These are phyloP conservation scores for Monilinia vaccinii-corymbosi DNA, from an alignment of 2,329 filamentous ascomycete genomes.

Conservation along the genomic window DNA sequence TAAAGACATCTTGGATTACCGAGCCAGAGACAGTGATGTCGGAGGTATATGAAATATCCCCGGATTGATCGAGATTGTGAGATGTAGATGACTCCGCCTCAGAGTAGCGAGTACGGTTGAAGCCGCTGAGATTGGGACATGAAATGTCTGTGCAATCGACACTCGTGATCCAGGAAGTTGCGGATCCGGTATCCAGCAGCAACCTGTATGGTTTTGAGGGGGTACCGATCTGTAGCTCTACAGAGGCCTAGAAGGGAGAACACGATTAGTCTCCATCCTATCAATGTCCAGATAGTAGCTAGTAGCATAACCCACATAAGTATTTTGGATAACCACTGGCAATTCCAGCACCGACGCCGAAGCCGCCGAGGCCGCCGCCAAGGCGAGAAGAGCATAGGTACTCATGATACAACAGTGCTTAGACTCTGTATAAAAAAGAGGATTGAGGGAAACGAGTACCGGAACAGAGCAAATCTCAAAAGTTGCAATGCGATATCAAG, in stretches of 20 bases:
- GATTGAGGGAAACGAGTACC: no score
- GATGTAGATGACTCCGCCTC: not conserved
- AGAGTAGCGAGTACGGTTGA: not conserved
- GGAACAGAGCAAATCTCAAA: not conserved
- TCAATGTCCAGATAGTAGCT: not conserved
- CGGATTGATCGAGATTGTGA: not conserved
- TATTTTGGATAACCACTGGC: not conserved
- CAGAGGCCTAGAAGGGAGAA: not conserved
- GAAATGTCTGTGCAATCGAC: not conserved
- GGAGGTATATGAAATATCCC: not conserved
- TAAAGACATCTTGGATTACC: not conserved
- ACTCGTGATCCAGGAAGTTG: not conserved
- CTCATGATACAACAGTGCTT: no score
- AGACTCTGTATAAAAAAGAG: no score
- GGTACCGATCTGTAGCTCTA: not conserved
- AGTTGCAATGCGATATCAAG: no score
- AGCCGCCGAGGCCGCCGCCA: not conserved
- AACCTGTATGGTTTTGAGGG: slow-evolving; percentile 1
- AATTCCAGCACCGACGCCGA: not conserved
- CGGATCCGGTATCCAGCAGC: not conserved
- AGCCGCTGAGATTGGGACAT: not conserved
- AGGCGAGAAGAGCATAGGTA: not conserved
- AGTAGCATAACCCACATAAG: not conserved
- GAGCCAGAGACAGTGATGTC: not conserved
- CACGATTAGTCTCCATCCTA: not conserved